Evolutionary conservation across 1,284 basidiomycete species (phyloP), one percentile per base, ranked within the genome.

Genomic region (Anthracocystis walkeri): DNA sequence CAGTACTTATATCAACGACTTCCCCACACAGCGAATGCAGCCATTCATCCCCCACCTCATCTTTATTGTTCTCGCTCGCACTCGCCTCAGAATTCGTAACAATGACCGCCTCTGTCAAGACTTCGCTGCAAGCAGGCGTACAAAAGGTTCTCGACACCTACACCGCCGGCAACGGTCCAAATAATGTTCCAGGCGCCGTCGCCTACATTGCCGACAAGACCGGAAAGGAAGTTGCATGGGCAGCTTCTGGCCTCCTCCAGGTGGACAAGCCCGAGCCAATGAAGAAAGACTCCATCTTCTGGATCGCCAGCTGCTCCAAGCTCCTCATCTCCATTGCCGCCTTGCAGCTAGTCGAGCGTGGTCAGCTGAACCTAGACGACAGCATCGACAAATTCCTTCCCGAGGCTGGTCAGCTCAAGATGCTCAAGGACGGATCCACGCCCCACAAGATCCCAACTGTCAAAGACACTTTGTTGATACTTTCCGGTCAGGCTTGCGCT

Each of bases 301-400:
- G 77, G 74, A 78, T 83, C 20, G 77, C 68, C 33, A 78, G 75
- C 41, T 77, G 69, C 65, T 85, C 84, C 38, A 86, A 85, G 77
- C 66, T 84, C 33, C 67, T 85, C 57, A 84, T 83, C 16, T 68
- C 77, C 20, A 78, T 85, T 16, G 73, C 84, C n/a, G 59, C 55
- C 21, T 72, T 85, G 51, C 84, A 84, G 65, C 68, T 84, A 7
- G 75, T 78, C 2, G 84, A 85, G 49, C 65, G 63, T 8, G 83
- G 82, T 14, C 57, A 79, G 44, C 52, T 85, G 29, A 51, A 67
- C 21, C 58, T 84, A 18, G 77, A 85, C 54, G 77, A 78, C 46
- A 71, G 75, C 3, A 67, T 55, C 23, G 64, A 58, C 31, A 66
- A 71, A 51, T 71, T 76, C 46, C 58, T 81, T 14, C 82, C 84